Conservation (phyloP, 2,329 filamentous ascomycete species). For the Ilyonectria mors-panacis region DNA sequence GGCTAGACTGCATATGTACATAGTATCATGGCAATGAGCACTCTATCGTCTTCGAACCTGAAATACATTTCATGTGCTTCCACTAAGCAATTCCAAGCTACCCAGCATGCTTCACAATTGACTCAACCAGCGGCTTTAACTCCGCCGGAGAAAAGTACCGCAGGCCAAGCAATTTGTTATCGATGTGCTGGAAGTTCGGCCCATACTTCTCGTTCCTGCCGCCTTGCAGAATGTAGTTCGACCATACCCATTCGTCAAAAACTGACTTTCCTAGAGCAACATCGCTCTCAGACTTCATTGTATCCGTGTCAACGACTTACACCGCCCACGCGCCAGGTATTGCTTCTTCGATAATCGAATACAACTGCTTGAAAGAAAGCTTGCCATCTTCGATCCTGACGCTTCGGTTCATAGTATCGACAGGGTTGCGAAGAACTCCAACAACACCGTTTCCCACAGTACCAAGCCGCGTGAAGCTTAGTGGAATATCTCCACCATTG, state of each 20-base stretch:
- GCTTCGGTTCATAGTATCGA: constrained; percentile 6
- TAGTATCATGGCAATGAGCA: no score
- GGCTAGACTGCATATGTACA: no score
- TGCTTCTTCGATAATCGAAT: not conserved
- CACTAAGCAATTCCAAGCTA: no score
- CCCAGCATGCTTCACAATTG: no score
- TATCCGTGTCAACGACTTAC: not conserved
- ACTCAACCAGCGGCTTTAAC: no score
- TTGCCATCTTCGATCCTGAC: constrained; percentile 15
- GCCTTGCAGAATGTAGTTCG: constrained; percentile 16
- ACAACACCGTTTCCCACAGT: constrained; percentile 11
- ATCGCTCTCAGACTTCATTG: not conserved
- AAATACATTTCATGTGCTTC: no score
- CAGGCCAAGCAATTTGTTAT: not conserved
- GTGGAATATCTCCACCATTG: not conserved
- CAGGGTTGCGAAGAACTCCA: constrained; percentile 13
- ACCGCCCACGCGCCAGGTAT: not conserved
- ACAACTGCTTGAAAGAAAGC: constrained; percentile 5
- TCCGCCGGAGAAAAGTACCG: no score
- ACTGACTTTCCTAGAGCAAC: no score
- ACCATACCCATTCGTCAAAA: constrained; percentile 16
- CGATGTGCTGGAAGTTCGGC: constrained; percentile 12
- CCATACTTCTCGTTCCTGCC: constrained; percentile 17
- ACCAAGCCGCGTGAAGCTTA: constrained; percentile 5
- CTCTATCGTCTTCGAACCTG: no score